A percentile compares a stretch with the other conserved stretches of the same genome.
Conservation (phyloP, 805 yeast genomes). For the Metschnikowia peoriensis region DNA sequence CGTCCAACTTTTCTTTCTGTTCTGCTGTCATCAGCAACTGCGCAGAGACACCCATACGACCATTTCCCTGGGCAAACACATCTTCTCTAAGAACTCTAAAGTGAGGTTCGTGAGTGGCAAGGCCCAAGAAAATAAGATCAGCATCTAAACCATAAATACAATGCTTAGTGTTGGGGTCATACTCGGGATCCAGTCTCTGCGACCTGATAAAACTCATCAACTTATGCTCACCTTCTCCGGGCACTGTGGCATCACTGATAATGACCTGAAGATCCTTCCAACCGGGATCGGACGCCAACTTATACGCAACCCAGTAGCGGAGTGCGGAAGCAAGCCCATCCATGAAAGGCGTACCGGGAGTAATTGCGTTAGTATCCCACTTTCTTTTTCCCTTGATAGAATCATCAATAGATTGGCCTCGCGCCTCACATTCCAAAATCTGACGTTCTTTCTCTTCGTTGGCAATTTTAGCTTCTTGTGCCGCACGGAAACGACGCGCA, state of each 20-base stretch:
- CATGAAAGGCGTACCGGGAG: conserved; percentile 99
- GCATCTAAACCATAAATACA: conserved; percentile 98
- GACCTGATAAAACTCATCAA: conserved; percentile 93
- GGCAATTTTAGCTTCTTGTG: conserved; percentile 82
- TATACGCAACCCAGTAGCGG: conserved; percentile 90
- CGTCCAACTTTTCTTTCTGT: conserved; percentile 42
- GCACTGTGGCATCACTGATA: conserved; percentile 93
- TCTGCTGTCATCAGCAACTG: conserved; percentile 61
- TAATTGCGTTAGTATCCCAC: conserved; percentile 96
- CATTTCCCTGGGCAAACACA: conserved; percentile 76
- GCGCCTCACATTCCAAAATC: conserved; percentile 53
- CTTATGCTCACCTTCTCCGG: conserved; percentile 99
- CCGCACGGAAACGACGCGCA: conserved; percentile 88
- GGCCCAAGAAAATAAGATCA: conserved; percentile 90
- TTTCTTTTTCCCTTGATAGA: conserved; percentile 69
- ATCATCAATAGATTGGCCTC: conserved; percentile 77
- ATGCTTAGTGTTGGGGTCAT: conserved; percentile 92
- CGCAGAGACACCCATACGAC: conserved; percentile 45
- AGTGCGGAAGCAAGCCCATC: conserved; percentile 78
- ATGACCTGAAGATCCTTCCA: conserved; percentile 90
- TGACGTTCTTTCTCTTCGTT: conserved; percentile 66
- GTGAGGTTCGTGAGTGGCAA: conserved; percentile 98
- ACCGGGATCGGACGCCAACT: conserved; percentile 84
- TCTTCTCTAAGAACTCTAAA: conserved; percentile 93
- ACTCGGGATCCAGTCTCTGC: conserved; percentile 81